Base-by-base conservation (phyloP, 352 stramenopile genomes). In the Pythium biforme region DNA sequence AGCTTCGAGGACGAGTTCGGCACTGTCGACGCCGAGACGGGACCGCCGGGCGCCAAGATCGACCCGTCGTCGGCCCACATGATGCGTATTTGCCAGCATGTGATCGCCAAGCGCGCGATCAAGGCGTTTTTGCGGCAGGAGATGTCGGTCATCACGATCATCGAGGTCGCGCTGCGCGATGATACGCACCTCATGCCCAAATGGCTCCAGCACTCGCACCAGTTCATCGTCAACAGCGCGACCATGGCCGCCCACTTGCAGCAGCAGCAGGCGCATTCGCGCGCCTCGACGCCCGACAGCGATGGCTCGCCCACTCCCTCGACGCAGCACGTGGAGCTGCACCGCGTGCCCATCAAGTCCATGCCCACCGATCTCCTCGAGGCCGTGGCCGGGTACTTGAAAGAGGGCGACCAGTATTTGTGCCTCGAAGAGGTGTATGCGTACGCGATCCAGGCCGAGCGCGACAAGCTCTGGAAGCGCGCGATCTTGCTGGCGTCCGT, bases 61-160 rank as follows among this genome's bases (percentile, higher is more conserved):
- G 77, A 89, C 50, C 72, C 77, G 20, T 76, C 75, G 14, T 88
- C 79, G 1, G 70, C 74, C 11, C 75, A 90, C 31, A 76, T 90
- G 62, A 46, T 90, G 43, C 79, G 79, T 4, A 86, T 90, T 27
- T 90, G 81, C 37, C 81, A 86, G 43, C 81, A 90, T 33, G 79
- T 88, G 31, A 90, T 90, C 47, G 76, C 79, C 11, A 90, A 90
- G 55, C 75, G 79, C 37, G 76, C 81, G 4, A 79, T 89, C 61
- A 87, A 88, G 43, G 59, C 77, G 14, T 87, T 89, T 41, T 31
- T 87, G 47, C 77, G 71, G 2, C 75, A 88, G 29, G 76, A 88
- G 53, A 75, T 76, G 68, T 88, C 79, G 12, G 72, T 86, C 26
- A 88, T 90, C 33, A 76, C 74, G 17, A 75, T 81, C 26, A 77